Evolutionary conservation across 352 stramenopile genomes (phyloP).

Genomic region (Detonula confervacea): DNA sequence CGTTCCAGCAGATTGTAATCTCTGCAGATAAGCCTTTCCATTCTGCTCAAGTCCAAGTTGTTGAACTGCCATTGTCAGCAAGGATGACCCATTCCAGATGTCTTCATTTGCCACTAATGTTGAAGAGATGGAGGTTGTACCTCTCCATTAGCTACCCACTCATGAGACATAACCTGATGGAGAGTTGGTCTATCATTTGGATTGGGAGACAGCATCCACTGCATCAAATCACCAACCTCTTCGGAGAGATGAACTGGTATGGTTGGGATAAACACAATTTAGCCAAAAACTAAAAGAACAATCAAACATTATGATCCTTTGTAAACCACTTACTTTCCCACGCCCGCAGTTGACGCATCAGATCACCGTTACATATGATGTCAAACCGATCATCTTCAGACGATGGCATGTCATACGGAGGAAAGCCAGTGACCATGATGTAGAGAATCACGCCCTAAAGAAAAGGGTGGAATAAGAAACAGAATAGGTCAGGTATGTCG

Average conservation of each 20-base stretch:
- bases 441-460: slow-evolving; percentile 91
- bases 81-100: not conserved
- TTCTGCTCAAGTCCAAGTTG: not conserved
- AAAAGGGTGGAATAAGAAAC: slow-evolving; percentile 14
- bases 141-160: slow-evolving; percentile 76
- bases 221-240: slow-evolving; percentile 74
- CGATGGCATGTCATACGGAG: slow-evolving; percentile 91
- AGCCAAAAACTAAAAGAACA: not conserved
- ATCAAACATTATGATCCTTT: too few species aligned
- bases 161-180: slow-evolving; percentile 77
- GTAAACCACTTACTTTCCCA: slow-evolving; percentile 77
- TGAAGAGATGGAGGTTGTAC: slow-evolving; percentile 50
- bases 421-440: slow-evolving; percentile 94
- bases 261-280: not conserved
- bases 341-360: slow-evolving; percentile 72
- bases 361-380: slow-evolving; percentile 79
- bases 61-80: not conserved
- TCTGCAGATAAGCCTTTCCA: not conserved
- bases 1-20: not conserved
- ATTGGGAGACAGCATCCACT: slow-evolving; percentile 80
- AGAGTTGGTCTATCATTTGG: slow-evolving; percentile 77
- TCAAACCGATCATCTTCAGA: slow-evolving; percentile 90
- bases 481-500: too few species aligned
- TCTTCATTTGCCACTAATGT: not conserved
- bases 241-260: slow-evolving; percentile 65